Evolutionary conservation across 495 filamentous ascomycete genomes (phyloP).

Genomic region (Sordaria brevicollis): DNA sequence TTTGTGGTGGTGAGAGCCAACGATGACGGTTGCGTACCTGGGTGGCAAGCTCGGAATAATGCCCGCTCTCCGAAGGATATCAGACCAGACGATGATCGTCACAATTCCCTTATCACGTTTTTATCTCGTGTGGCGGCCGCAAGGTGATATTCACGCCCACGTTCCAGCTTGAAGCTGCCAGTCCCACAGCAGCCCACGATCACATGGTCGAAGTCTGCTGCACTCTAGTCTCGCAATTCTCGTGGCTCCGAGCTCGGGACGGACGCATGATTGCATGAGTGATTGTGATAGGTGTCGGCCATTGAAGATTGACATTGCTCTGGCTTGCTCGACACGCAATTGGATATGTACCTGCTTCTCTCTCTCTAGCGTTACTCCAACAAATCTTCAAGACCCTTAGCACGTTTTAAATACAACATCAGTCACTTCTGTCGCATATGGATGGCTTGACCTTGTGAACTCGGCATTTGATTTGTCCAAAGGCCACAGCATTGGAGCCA

Average conservation of each 20-base stretch:
- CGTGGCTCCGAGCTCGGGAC: neutral
- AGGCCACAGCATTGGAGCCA: neutral
- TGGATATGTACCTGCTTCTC: neutral
- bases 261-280: neutral
- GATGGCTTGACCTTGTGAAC: neutral
- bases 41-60: neutral
- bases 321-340: neutral
- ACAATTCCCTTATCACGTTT: neutral
- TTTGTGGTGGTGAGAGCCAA: neutral
- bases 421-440: neutral
- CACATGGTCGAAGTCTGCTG: neutral
- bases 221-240: neutral
- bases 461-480: neutral
- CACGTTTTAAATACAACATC: neutral
- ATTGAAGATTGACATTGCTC: neutral
- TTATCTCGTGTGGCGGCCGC: neutral
- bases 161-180: neutral
- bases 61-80: neutral
- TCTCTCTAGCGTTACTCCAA: neutral
- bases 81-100: neutral
- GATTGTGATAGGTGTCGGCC: neutral
- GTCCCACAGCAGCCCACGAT: neutral
- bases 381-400: neutral
- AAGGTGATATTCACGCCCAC: neutral
- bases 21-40: neutral